These are phyloP conservation scores for Volvox africanus DNA, from an alignment of 139 green algal species.

Conservation along the genomic window DNA sequence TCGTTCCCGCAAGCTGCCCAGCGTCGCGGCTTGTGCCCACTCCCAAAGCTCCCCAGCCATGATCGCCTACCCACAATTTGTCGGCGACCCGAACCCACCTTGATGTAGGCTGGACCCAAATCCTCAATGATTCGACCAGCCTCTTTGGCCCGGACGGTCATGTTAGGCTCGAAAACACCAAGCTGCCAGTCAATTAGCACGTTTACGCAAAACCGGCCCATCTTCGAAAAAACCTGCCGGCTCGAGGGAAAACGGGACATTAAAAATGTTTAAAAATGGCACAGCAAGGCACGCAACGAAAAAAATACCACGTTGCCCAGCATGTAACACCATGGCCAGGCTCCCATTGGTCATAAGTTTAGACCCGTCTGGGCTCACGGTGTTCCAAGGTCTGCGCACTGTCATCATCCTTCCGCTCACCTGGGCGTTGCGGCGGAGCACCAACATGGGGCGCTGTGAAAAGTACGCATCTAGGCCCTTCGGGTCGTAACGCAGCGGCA, in stretches of 20 bases:
- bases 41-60: too few relatives aligned
- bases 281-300: too few relatives aligned
- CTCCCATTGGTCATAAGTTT: too few relatives aligned
- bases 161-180: constrained; percentile 58
- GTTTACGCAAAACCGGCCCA: constrained; percentile 48
- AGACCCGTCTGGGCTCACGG: too few relatives aligned
- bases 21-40: too few relatives aligned
- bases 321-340: too few relatives aligned
- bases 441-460: constrained; percentile 37
- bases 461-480: constrained; percentile 60
- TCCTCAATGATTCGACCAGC: constrained; percentile 56
- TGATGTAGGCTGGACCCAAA: constrained; percentile 66
- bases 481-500: constrained; percentile 61
- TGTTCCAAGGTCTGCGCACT: too few relatives aligned
- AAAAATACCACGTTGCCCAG: too few relatives aligned
- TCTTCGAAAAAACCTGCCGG: constrained; percentile 44
- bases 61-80: too few relatives aligned
- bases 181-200: constrained; percentile 61
- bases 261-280: too few relatives aligned
- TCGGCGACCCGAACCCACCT: constrained; percentile 36
- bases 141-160: constrained; percentile 47
- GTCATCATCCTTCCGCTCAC: background rate
- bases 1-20: too few relatives aligned
- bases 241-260: too few relatives aligned
- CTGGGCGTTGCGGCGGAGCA: constrained; percentile 52